A percentile compares a stretch with the other conserved stretches of the same genome.
phyloP scores from a whole-genome alignment of 805 yeast species.

The Myxozyma monticola region DNA sequence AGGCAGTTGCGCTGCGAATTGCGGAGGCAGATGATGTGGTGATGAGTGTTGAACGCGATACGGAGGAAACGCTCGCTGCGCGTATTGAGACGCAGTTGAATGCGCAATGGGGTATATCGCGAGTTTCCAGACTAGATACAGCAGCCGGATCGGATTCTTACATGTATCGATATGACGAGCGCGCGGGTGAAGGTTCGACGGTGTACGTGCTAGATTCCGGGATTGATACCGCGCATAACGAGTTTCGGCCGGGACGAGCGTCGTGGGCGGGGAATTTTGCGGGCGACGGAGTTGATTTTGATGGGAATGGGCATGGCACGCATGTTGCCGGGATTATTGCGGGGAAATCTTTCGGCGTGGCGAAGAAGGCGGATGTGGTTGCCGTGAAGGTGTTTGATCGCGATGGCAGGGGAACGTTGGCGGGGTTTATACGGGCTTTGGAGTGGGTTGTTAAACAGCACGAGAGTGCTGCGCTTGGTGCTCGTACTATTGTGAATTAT shows the following conservation, averaged over 20 bases:
- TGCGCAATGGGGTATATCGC: conserved; percentile 14
- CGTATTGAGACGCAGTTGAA: conserved; percentile 3
- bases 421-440: conserved; percentile 82
- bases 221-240: conserved; percentile 68
- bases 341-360: conserved; percentile 75
- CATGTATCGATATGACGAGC: conserved; percentile 7
- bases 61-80: neutral
- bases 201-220: conserved; percentile 91
- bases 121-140: neutral
- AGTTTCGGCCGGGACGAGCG: conserved; percentile 76
- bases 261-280: conserved; percentile 84
- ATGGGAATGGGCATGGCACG: conserved; percentile 92
- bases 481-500: conserved; percentile 65
- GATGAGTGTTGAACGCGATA: neutral
- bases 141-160: neutral
- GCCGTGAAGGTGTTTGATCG: conserved; percentile 79
- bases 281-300: conserved; percentile 57
- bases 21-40: neutral
- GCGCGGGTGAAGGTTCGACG: conserved; percentile 7
- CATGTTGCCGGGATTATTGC: conserved; percentile 95
- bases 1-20: neutral
- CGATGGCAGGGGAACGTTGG: conserved; percentile 79
- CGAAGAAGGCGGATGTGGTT: conserved; percentile 73
- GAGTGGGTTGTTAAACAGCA: conserved; percentile 80
- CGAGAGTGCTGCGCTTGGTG: conserved; percentile 37